Conservation (phyloP, 768 basidiomycete genomes). For the Tylopilus rubrobrunneus region DNA sequence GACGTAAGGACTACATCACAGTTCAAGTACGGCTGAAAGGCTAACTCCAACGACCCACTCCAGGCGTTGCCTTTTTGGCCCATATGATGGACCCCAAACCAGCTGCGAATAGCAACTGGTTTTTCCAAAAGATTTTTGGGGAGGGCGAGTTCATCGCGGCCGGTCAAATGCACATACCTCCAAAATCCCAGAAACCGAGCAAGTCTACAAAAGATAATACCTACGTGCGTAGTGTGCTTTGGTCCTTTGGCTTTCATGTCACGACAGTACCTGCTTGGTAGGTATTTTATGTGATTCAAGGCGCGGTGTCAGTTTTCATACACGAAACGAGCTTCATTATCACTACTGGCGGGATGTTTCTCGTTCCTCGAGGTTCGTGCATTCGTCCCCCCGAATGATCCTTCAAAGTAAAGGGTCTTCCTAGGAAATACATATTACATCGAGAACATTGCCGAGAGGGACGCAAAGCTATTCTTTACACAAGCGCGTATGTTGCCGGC, state of each 20-base stretch:
- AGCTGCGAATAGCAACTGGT: slow-evolving; percentile 66
- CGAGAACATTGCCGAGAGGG: slow-evolving; percentile 77
- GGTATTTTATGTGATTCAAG: slow-evolving; percentile 82
- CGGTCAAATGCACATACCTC: slow-evolving; percentile 81
- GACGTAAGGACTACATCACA: slow-evolving; percentile 55
- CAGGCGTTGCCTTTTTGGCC: slow-evolving; percentile 78
- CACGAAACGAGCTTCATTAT: slow-evolving; percentile 78
- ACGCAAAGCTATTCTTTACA: slow-evolving; percentile 86
- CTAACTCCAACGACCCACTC: slow-evolving; percentile 2
- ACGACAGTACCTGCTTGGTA: slow-evolving; percentile 22
- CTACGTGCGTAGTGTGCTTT: slow-evolving; percentile 54
- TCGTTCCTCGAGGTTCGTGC: slow-evolving; percentile 79
- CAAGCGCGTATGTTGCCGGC: slow-evolving; percentile 63
- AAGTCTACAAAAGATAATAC: slow-evolving; percentile 94
- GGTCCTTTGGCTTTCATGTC: neutral
- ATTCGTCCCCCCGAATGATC: neutral
- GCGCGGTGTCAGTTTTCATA: slow-evolving; percentile 82
- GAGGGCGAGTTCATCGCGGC: slow-evolving; percentile 91
- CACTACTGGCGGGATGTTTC: slow-evolving; percentile 79
- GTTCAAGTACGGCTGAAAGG: neutral
- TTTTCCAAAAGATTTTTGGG: slow-evolving; percentile 87
- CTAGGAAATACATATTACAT: slow-evolving; percentile 89
- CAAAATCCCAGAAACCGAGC: slow-evolving; percentile 73
- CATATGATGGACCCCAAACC: slow-evolving; percentile 59
- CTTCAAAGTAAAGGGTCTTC: neutral